A percentile compares a stretch with the other conserved stretches of the same genome.
These are phyloP conservation scores for Hirsutella minnesotensis DNA, from an alignment of 2,329 filamentous ascomycete species.

Conservation along the genomic window DNA sequence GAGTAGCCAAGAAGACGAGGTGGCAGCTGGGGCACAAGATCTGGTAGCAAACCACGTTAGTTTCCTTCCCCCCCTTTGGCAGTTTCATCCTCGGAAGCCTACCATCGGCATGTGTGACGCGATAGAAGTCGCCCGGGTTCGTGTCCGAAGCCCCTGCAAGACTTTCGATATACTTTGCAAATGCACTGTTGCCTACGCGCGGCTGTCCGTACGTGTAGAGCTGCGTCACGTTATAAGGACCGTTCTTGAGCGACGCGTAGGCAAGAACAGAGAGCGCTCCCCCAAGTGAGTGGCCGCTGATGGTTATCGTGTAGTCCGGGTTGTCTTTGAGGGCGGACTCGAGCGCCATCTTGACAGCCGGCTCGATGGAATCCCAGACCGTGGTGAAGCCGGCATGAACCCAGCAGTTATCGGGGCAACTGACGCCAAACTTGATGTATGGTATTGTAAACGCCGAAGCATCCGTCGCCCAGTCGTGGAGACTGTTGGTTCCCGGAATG, in stretches of 20 bases:
- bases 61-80: not conserved
- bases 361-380: not conserved
- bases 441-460: not conserved
- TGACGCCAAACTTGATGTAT: not conserved
- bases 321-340: not conserved
- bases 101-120: conserved; percentile 1
- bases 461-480: not conserved
- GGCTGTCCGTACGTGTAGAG: not conserved
- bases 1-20: not conserved
- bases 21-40: not conserved
- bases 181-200: not conserved
- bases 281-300: not conserved
- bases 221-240: not conserved
- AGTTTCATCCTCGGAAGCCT: not conserved
- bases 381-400: not conserved
- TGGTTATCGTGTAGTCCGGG: not conserved
- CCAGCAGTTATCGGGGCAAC: not conserved
- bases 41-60: not conserved
- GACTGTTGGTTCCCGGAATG: not conserved
- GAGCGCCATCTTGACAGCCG: not conserved
- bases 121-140: not conserved
- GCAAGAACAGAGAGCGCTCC: not conserved
- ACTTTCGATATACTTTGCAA: not conserved
- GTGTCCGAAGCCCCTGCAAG: not conserved
- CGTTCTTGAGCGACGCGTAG: not conserved